Percentiles rank a stretch among this genome's conserved stretches.
These are phyloP conservation scores for Rheum nobile DNA, from an alignment of 148 eudicot genomes.

Conservation along the genomic window DNA sequence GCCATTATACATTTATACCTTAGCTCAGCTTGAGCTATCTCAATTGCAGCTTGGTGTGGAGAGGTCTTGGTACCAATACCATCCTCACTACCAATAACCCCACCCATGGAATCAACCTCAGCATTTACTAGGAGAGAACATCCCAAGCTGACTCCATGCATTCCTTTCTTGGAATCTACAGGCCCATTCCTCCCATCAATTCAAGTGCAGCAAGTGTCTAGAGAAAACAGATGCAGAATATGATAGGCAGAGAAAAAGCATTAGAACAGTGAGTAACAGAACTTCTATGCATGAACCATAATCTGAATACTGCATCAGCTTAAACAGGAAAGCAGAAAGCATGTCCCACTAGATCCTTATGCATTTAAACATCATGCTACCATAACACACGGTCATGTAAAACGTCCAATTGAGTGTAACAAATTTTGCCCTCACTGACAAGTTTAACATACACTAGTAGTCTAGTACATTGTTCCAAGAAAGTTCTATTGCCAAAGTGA, in stretches of 20 bases:
- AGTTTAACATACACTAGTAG: not conserved
- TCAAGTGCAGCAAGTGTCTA: slow-evolving; percentile 2
- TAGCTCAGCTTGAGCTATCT: slow-evolving; percentile 77
- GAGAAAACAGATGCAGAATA: not conserved
- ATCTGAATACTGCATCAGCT: not conserved
- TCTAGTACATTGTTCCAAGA: not conserved
- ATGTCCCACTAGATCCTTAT: not conserved
- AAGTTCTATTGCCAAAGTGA: not conserved
- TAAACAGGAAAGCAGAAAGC: not conserved
- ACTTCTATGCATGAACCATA: not conserved
- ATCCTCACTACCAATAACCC: slow-evolving; percentile 73
- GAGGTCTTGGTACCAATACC: slow-evolving; percentile 56
- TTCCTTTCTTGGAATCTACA: slow-evolving; percentile 43
- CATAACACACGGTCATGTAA: not conserved
- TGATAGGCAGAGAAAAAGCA: not conserved
- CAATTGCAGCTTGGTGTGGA: slow-evolving; percentile 66
- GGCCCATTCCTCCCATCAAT: slow-evolving; percentile 36
- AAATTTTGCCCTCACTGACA: not conserved
- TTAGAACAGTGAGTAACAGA: not conserved
- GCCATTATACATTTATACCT: slow-evolving; percentile 61
- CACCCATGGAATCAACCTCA: slow-evolving; percentile 97
- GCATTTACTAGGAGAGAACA: slow-evolving; percentile 72
- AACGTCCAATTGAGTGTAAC: not conserved
- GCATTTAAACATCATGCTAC: not conserved
- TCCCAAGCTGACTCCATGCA: slow-evolving; percentile 75